These are phyloP conservation scores for Trichoderma reesei DNA, from an alignment of 495 filamentous ascomycete species.

Conservation along the genomic window DNA sequence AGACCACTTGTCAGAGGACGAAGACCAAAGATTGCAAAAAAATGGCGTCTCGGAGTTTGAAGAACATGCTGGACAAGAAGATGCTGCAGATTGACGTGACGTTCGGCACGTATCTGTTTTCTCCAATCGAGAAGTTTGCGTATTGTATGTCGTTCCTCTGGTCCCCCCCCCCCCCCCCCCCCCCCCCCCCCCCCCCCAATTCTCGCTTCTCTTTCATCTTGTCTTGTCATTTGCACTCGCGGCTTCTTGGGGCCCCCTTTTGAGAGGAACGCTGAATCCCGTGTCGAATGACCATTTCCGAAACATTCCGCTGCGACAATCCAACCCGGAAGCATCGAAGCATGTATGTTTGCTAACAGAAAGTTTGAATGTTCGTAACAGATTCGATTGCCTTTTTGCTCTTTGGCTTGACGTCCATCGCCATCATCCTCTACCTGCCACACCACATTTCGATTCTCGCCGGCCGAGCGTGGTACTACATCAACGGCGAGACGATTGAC, in stretches of 20 bases:
- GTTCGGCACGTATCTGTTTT: slow-evolving; percentile 37
- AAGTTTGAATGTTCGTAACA: slow-evolving; percentile 22
- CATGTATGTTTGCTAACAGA: not conserved
- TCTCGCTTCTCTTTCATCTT: not conserved
- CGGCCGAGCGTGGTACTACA: slow-evolving; percentile 87
- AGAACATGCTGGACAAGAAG: slow-evolving; percentile 36
- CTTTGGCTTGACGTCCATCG: slow-evolving; percentile 73
- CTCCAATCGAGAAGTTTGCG: slow-evolving; percentile 34
- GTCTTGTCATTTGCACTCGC: not conserved
- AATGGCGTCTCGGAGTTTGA: not conserved
- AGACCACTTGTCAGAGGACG: not conserved
- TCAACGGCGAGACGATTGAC: slow-evolving; percentile 53
- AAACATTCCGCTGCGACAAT: not conserved
- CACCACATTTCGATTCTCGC: slow-evolving; percentile 73
- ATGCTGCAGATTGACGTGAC: slow-evolving; percentile 41
- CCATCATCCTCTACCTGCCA: slow-evolving; percentile 82
- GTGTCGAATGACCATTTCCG: not conserved
- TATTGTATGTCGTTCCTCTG: slow-evolving; percentile 34
- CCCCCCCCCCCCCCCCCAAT: not conserved
- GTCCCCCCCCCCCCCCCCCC: not conserved
- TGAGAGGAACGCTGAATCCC: not conserved
- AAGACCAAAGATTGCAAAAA: not conserved
- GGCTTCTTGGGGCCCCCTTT: not conserved
- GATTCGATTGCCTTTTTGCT: slow-evolving; percentile 88
- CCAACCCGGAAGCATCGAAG: not conserved